Percentiles rank a stretch among this genome's conserved stretches.
Evolutionary conservation across 2,329 filamentous ascomycete genomes (phyloP).

Genomic region (Xylariaceae sp.): DNA sequence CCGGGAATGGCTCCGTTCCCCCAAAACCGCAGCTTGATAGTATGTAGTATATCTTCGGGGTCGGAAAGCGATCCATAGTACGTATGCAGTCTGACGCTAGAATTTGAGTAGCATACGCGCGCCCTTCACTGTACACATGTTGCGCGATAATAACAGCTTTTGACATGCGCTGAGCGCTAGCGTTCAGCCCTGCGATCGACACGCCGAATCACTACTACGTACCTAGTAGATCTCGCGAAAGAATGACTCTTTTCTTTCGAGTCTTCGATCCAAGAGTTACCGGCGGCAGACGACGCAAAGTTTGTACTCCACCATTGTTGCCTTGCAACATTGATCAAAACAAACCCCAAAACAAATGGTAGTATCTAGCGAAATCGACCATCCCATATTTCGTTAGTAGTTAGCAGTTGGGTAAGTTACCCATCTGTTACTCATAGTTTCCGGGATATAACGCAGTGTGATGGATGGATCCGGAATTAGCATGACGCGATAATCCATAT

Average conservation of each 20-base stretch:
- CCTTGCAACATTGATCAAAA: too few relatives aligned
- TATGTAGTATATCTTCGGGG: too few relatives aligned
- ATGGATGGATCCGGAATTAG: conserved; percentile 1
- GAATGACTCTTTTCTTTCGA: too few relatives aligned
- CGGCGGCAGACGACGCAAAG: too few relatives aligned
- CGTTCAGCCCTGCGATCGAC: conserved; percentile 4
- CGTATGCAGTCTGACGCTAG: neutral
- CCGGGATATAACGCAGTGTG: neutral
- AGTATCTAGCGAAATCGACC: too few relatives aligned
- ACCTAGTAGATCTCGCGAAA: too few relatives aligned
- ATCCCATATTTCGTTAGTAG: too few relatives aligned
- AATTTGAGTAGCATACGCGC: neutral
- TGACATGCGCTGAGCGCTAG: conserved; percentile 20
- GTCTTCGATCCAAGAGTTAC: conserved; percentile 16
- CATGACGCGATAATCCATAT: conserved; percentile 12
- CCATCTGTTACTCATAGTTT: neutral
- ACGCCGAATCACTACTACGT: conserved; percentile 17
- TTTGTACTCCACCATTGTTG: too few relatives aligned
- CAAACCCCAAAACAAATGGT: too few relatives aligned
- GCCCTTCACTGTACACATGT: conserved; percentile 17
- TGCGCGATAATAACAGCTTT: neutral
- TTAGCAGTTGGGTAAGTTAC: too few relatives aligned
- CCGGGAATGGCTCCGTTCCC: too few relatives aligned
- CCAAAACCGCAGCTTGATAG: too few relatives aligned
- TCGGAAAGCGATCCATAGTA: neutral